Base-by-base conservation (phyloP, 2,329 filamentous ascomycete genomes). In the Fusarium hostae region DNA sequence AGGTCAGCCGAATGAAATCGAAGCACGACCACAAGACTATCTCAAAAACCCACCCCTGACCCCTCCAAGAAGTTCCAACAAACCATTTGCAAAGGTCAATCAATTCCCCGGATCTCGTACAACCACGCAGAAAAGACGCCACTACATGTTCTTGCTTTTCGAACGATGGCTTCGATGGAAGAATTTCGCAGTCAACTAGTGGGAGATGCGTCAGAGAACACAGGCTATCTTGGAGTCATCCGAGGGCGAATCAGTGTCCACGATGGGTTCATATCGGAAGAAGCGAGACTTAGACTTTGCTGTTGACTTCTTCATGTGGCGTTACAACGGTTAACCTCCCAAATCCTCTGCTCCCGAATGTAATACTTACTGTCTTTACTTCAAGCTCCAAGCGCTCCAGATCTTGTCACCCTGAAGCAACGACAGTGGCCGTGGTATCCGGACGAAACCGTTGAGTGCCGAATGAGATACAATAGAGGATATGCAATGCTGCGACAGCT, bases 131-230 rank as follows among this genome's bases (percentile, higher is more conserved):
- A 16, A 50, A 24, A 15, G 16, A 4, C 47, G 47, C 16, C 16
- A 1, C 22, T 50, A 5, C 47, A 50, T 50, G n/a, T 50, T 50
- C 30, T 9, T 24, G 47, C 30, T 50, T 30, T 50, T 50, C 16
- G 10, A 50, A 6, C 4, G 11, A 24, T 50, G 47, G 47, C 47
- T 50, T 18, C 16, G n/a, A 13, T 20, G 16, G 30, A 50, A 35
- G 47, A 15, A 50, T 4, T 50, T 50, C 9, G 47, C 47, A 3
- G 2, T 24, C 30, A 50, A 24, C 18, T 50, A 35, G 47, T 20
- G n/a, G 30, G 15, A 34, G 47, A 50, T 50, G 47, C 47, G 16
- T n/a, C 47, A 50, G n/a, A 50, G n/a, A 24, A 24, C 28, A 10
- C 47, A 50, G 24, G 15, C n/a, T 50, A 20, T 50, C 22, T 0